Percentiles rank a stretch among this genome's conserved stretches.
These are phyloP conservation scores for Plasmodium gonderi DNA, from an alignment of 169 alveolate species.

Conservation along the genomic window DNA sequence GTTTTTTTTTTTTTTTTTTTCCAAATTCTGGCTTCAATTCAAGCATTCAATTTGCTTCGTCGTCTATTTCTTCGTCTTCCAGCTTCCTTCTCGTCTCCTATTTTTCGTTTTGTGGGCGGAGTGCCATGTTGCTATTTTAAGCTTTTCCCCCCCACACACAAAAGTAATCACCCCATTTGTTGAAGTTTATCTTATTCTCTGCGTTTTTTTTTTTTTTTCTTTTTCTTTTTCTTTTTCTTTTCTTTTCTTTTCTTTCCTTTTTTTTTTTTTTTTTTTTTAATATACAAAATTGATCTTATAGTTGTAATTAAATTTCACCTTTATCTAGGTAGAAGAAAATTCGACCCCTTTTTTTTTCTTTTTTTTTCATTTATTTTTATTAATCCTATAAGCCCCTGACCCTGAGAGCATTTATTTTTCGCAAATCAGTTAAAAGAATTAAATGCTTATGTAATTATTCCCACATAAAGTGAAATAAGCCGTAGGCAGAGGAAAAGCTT, in stretches of 20 bases:
- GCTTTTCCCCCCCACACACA: background rate
- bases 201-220: background rate
- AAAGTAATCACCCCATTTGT: background rate
- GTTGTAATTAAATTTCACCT: background rate
- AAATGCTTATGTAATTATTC: too few relatives aligned
- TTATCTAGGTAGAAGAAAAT: too few relatives aligned
- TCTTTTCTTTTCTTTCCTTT: background rate
- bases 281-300: background rate
- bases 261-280: background rate
- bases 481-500: too few relatives aligned
- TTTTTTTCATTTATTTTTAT: too few relatives aligned
- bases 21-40: background rate
- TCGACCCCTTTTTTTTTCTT: too few relatives aligned
- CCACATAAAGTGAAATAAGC: too few relatives aligned
- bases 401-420: too few relatives aligned
- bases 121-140: background rate
- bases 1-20: background rate
- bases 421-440: too few relatives aligned
- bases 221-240: background rate
- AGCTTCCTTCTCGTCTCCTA: background rate
- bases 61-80: background rate
- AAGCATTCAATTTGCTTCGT: background rate
- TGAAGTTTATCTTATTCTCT: background rate
- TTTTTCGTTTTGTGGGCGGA: background rate
- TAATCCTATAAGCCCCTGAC: too few relatives aligned